Percentiles rank a stretch among this genome's conserved stretches.
phyloP scores from a whole-genome alignment of 805 yeast genomes.

The Dipodascus albidus region DNA sequence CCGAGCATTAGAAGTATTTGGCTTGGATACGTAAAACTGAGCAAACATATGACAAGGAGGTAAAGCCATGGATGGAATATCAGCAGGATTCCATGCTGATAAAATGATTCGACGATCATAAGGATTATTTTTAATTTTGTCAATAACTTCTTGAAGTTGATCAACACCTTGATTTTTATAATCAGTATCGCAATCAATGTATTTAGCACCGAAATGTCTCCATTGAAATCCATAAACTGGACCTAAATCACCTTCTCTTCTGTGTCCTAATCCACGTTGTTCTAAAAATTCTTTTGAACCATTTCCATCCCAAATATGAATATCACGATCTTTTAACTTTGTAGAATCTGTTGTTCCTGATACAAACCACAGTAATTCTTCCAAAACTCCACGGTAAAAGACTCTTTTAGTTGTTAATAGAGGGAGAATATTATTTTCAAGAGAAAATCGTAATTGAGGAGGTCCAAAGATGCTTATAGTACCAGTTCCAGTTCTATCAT shows the following conservation, averaged over 20 bases:
- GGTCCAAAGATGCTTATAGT: slow-evolving; percentile 88
- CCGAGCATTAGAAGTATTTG: slow-evolving; percentile 47
- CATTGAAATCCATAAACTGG: slow-evolving; percentile 99
- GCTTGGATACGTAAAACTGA: slow-evolving; percentile 87
- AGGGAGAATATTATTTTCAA: slow-evolving; percentile 68
- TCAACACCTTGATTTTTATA: slow-evolving; percentile 84
- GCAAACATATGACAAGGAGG: slow-evolving; percentile 98
- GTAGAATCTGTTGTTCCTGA: slow-evolving; percentile 85
- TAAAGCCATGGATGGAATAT: slow-evolving; percentile 83
- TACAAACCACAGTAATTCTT: slow-evolving; percentile 89
- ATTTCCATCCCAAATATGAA: slow-evolving; percentile 98
- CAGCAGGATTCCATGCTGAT: slow-evolving; percentile 99
- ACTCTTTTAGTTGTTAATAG: slow-evolving; percentile 87
- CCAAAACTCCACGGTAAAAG: slow-evolving; percentile 76
- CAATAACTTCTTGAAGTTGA: slow-evolving; percentile 70
- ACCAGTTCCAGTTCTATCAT: slow-evolving; percentile 97
- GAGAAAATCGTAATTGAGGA: slow-evolving; percentile 79
- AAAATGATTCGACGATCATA: slow-evolving; percentile 88
- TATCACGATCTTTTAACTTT: slow-evolving; percentile 65
- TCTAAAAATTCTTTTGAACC: slow-evolving; percentile 90
- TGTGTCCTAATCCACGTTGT: slow-evolving; percentile 61
- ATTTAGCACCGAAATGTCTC: slow-evolving; percentile 98
- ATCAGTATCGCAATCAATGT: slow-evolving; percentile 75
- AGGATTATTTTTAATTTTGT: slow-evolving; percentile 76
- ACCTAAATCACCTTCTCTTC: slow-evolving; percentile 91